These are phyloP conservation scores for Vitis rotundifolia DNA, from an alignment of 164 flowering plant species.

Conservation along the genomic window DNA sequence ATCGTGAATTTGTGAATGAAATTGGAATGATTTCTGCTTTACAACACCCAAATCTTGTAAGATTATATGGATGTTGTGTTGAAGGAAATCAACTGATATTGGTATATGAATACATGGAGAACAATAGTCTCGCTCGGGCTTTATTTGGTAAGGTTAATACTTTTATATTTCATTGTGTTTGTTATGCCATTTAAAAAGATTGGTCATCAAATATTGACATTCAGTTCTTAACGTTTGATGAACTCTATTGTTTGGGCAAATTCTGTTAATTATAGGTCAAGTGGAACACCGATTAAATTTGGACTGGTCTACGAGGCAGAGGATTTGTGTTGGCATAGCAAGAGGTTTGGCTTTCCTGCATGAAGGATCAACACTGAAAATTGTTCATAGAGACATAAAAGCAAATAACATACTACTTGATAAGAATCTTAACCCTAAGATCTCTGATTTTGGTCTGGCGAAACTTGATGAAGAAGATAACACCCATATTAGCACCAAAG, in stretches of 20 bases:
- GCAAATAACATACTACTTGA: slow-evolving; percentile 21
- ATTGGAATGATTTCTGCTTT: slow-evolving; percentile 6
- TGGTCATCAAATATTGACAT: too few species aligned
- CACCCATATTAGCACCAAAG: slow-evolving; percentile 4
- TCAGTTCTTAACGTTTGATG: too few species aligned
- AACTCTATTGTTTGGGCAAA: background rate
- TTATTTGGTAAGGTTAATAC: slow-evolving; percentile 13
- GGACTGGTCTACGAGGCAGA: slow-evolving; percentile 17
- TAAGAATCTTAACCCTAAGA: slow-evolving; percentile 21
- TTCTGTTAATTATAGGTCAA: slow-evolving; percentile 5
- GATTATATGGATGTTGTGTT: slow-evolving; percentile 25
- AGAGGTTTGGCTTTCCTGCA: slow-evolving; percentile 27
- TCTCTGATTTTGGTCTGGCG: slow-evolving; percentile 31
- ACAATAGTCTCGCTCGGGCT: slow-evolving; percentile 2
- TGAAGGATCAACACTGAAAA: slow-evolving; percentile 24
- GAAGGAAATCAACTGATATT: slow-evolving; percentile 26
- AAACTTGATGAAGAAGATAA: slow-evolving; percentile 27
- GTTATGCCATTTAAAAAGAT: too few species aligned
- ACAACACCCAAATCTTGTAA: slow-evolving; percentile 27
- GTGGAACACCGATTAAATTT: slow-evolving; percentile 5
- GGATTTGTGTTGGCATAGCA: slow-evolving; percentile 19
- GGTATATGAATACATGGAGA: slow-evolving; percentile 28
- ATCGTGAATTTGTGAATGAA: too few species aligned
- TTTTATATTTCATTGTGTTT: too few species aligned
- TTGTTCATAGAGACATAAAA: slow-evolving; percentile 16